Conservation (phyloP, 2,329 filamentous ascomycete genomes). For the Pseudogymnoascus sp. region DNA sequence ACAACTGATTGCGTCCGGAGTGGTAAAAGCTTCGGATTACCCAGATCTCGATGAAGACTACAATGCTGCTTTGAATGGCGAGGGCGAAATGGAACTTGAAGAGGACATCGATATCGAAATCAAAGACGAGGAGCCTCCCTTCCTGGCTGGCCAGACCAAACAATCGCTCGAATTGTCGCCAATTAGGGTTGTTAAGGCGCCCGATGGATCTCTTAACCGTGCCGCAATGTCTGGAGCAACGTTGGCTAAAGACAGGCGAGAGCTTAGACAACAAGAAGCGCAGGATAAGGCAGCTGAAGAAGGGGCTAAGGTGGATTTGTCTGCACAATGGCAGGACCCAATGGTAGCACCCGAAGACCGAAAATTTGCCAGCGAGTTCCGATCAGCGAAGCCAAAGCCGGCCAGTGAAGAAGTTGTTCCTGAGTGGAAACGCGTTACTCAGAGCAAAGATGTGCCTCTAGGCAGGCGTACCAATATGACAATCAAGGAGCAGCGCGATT, state of each 20-base stretch:
- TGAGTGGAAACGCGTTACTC: slow-evolving; percentile 84
- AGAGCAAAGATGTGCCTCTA: slow-evolving; percentile 69
- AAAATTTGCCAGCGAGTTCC: slow-evolving; percentile 82
- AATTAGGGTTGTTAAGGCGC: slow-evolving; percentile 93
- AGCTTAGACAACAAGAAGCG: slow-evolving; percentile 79
- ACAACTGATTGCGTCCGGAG: slow-evolving; percentile 90
- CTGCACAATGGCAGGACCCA: slow-evolving; percentile 91
- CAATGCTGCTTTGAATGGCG: slow-evolving; percentile 75
- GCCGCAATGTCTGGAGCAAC: slow-evolving; percentile 90
- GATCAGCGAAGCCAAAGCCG: slow-evolving; percentile 47
- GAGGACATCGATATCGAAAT: slow-evolving; percentile 98
- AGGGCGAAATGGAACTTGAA: slow-evolving; percentile 83
- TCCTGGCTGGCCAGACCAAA: slow-evolving; percentile 91
- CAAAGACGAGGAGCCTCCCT: slow-evolving; percentile 90
- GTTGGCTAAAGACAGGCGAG: slow-evolving; percentile 81
- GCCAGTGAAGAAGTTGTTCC: slow-evolving; percentile 61
- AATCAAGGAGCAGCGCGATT: slow-evolving; percentile 91
- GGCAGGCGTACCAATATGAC: slow-evolving; percentile 84
- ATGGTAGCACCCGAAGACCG: slow-evolving; percentile 81
- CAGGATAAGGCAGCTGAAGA: slow-evolving; percentile 70
- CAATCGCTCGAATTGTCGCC: slow-evolving; percentile 91
- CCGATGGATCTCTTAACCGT: slow-evolving; percentile 94
- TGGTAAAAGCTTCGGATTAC: slow-evolving; percentile 85
- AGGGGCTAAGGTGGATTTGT: slow-evolving; percentile 69
- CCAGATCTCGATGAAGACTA: slow-evolving; percentile 93